Base-by-base conservation (phyloP, 2,329 filamentous ascomycete species). In the Myotisia sp. region DNA sequence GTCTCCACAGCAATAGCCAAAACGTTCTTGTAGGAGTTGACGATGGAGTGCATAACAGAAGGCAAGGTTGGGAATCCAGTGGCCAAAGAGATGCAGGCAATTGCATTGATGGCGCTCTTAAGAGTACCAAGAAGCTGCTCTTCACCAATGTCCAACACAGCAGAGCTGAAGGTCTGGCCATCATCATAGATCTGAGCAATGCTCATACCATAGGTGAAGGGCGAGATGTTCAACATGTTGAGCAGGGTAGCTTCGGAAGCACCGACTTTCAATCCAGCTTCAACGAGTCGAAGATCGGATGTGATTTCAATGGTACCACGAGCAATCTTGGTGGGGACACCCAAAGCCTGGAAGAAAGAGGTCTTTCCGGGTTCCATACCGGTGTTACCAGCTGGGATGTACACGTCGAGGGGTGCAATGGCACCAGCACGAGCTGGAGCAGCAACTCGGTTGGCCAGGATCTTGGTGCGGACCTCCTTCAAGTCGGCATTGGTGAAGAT, bases 251-350 rank as follows among this genome's bases (percentile, higher is more conserved):
- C 90, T 75, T 98, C 90, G 61, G 90, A 98, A 59, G 90, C 79
- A 65, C 92, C 90, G 72, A 98, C 92, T 76, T 93, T 95, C 73
- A 38, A 71, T 52, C 78, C 77, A 48, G 83, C 75, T 73, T 93
- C 85, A 58, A 95, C 80, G 64, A 98, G 82, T 82, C 94, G 95
- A 55, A 98, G 74, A 62, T 98, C 90, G 55, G 78, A 72, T 47
- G 86, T 94, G 62, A 98, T 98, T 83, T 98, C 90, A 70, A 98
- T 98, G 70, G 90, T 98, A 92, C 90, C 92, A 92, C 90, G 90
- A 63, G 90, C 90, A 70, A 98, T 98, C 85, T 98, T 98, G 76
- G 90, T 98, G 62, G 90, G 90, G 63, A 98, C 85, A 84, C 87
- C 87, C 68, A 98, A 90, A 58, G 90, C 90, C 79, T 98, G 90